Evolutionary conservation across 805 yeast genomes (phyloP), one percentile per base, ranked within the genome.

Genomic region (Candida qinlingensis): DNA sequence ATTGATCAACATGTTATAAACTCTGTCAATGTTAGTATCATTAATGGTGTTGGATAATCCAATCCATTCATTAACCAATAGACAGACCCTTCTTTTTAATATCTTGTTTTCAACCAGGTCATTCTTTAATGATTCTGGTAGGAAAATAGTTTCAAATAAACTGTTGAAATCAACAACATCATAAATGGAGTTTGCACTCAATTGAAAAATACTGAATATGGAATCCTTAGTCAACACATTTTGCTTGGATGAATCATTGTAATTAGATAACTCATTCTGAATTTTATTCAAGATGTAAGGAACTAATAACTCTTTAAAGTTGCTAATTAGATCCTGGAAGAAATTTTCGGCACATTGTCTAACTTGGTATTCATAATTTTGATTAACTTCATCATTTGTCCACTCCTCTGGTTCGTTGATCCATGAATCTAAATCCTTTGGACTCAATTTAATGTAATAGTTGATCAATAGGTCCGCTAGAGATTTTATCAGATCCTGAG

Each of bases 391-490:
- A 59, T 89, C 96, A 54, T 83, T 81, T 25, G 87, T 81, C 88
- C 96, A 94, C 63, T 89, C 97, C 63, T 90, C 98, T 0, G 98
- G 97, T 51, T 90, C 96, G 13, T 76, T 64, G 10, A 73, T 63
- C 98, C 98, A 94, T 37, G 79, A 70, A 56, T 87, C 95, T 42
- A 92, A 64, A 61, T 91, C 97, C 2, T 76, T 65, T 0, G 92
- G 89, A 50, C 82, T 79, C 42, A 91, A 65, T 48, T 84, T 77
- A 53, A 94, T 71, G 64, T 88, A 91, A 79, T 84, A 83, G 38
- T 75, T 72, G 50, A 90, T 81, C 35, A 91, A 69, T 39, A 86
- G 66, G 51, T 85, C 85, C 10, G 87, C 76, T 10, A 92, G 64
- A 27, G 77, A 75, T 28, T 72, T 72, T 25, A 87, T 68, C 11